Evolutionary conservation across 805 yeast genomes (phyloP), one percentile per base, ranked within the genome.

Genomic region (Ogataea ramenticola): DNA sequence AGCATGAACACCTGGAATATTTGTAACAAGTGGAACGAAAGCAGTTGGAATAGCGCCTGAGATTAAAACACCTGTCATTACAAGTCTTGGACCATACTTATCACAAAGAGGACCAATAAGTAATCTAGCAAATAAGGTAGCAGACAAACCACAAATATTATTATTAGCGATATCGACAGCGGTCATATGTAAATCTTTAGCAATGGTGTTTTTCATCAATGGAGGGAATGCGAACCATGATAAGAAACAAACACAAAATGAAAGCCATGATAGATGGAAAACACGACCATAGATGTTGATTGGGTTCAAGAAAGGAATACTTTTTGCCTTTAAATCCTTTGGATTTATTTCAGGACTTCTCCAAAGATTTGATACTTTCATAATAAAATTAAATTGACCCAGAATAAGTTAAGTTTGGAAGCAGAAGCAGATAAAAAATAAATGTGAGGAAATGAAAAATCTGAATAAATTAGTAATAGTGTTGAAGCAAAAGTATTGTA

Each of bases 191-290:
- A 60, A 46, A 42, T 60, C 65, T 9, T 39, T 43, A 34, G 48
- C 52, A 24, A 60, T 50, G 19, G 53, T 43, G 19, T 53, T 53
- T 22, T 54, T 48, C n/a, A 60, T 36, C 24, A 60, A 46, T 17
- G 65, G 65, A 14, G 65, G 62, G 44, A 60, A 58, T 2, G 62
- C 64, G 48, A 60, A 60, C 65, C 65, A 60, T 10, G 62, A 56
- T 1, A 60, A 45, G 43, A 60, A 60, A 8, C 57, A 57, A 8
- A 57, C 60, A 44, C 59, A 56, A 41, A 60, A 60, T 2, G 60
- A 59, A n/a, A 60, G 42, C 65, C 65, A 60, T 3, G 61, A 52
- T 3, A 60, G 47, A 39, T 56, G 56, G 43, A 60, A 60, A 40
- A 43, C 39, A 32, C 62, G 43, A 1, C 58, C 58, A 41, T 54